Percentiles rank a stretch among this genome's conserved stretches.
Conservation (phyloP, 371 early-diverging fungal species). For the Mycotypha africana region DNA sequence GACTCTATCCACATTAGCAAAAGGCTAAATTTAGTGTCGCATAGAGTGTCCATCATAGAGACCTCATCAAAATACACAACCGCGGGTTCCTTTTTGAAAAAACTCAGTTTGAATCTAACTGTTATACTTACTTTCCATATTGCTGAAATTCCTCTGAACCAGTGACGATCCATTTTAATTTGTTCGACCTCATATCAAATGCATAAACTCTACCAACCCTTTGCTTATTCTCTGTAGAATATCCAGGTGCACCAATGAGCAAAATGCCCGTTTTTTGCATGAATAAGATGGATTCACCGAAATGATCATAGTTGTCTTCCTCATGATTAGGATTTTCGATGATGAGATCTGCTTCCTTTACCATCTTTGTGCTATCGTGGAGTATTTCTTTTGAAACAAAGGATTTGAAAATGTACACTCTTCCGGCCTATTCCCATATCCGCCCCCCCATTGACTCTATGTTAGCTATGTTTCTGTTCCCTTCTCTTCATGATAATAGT, state of each 20-base stretch:
- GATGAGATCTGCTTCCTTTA: constrained; percentile 4
- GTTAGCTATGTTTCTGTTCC: too few species aligned
- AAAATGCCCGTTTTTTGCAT: constrained; percentile 8
- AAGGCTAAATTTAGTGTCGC: neutral
- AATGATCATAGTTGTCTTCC: constrained; percentile 23
- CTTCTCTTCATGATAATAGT: too few species aligned
- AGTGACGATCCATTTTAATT: constrained; percentile 25
- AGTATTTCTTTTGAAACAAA: too few species aligned
- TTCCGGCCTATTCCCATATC: neutral
- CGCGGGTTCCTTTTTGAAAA: neutral
- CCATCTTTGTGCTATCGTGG: neutral
- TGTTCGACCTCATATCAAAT: constrained; percentile 10
- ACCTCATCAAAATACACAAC: too few species aligned
- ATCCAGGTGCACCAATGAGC: constrained; percentile 36
- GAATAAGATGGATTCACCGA: constrained; percentile 22
- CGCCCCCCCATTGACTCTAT: too few species aligned
- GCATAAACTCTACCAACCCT: constrained; percentile 40
- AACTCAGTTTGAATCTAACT: neutral
- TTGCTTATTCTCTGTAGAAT: constrained; percentile 5
- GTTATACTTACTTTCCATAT: constrained; percentile 35
- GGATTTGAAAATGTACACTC: constrained; percentile 1
- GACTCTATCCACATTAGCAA: neutral
- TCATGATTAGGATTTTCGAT: constrained; percentile 15
- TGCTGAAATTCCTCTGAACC: constrained; percentile 38
- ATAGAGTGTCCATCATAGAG: neutral